These are phyloP conservation scores for Telfairia occidentalis DNA, from an alignment of 331 rosid species.

Conservation along the genomic window DNA sequence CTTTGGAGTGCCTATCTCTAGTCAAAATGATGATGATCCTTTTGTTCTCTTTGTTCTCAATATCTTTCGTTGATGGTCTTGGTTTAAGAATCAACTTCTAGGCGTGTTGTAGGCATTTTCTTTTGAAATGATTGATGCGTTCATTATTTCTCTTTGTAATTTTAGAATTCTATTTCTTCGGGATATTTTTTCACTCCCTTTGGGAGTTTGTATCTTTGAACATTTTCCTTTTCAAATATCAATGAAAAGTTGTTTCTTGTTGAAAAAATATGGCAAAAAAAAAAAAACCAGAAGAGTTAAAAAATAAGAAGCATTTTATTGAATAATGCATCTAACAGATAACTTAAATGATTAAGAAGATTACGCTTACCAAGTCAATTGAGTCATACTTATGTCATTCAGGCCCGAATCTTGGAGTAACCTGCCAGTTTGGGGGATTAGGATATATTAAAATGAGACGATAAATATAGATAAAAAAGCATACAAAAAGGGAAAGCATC, in stretches of 20 bases:
- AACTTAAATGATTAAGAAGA: not conserved
- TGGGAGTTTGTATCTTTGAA: too few species aligned
- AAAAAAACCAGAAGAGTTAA: not conserved
- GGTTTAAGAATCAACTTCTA: too few species aligned
- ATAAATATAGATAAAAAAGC: not conserved
- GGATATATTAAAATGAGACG: not conserved
- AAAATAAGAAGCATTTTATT: not conserved
- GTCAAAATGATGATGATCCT: too few species aligned
- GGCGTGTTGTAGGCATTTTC: too few species aligned
- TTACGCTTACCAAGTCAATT: constrained; percentile 60
- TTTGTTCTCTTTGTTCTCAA: too few species aligned
- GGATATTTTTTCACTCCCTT: too few species aligned
- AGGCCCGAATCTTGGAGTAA: constrained; percentile 77
- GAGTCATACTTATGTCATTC: constrained; percentile 63
- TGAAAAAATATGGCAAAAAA: not conserved
- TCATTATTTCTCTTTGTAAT: too few species aligned
- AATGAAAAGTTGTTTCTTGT: too few species aligned
- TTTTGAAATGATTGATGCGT: too few species aligned
- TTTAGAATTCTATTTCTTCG: too few species aligned
- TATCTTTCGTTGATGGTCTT: too few species aligned
- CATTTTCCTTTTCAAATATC: not conserved
- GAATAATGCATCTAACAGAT: not conserved
- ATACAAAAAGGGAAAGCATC: not conserved
- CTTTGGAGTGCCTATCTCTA: too few species aligned
- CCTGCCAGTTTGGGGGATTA: constrained; percentile 27